Percentiles rank a stretch among this genome's conserved stretches.
These are phyloP conservation scores for Trichomonascaceae sp. DNA, from an alignment of 1,139 yeast species.

Conservation along the genomic window DNA sequence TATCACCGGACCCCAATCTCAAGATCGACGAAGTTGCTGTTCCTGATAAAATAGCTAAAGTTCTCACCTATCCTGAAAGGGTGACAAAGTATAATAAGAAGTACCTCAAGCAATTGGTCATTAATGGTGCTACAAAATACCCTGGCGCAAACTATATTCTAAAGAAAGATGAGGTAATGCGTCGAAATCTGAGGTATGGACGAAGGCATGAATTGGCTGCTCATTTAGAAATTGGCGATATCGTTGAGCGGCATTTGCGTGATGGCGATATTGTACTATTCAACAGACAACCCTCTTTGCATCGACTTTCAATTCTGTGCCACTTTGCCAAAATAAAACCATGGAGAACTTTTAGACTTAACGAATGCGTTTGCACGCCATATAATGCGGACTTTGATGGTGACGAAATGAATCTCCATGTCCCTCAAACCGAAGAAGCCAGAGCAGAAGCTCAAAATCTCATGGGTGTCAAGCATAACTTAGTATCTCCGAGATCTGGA, in stretches of 20 bases:
- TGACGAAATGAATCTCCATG: slow-evolving; percentile 98
- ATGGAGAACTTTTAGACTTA: slow-evolving; percentile 95
- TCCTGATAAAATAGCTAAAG: slow-evolving; percentile 94
- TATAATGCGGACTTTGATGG: slow-evolving; percentile 99
- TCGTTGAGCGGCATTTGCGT: slow-evolving; percentile 95
- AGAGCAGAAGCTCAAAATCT: slow-evolving; percentile 95
- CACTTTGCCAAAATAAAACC: slow-evolving; percentile 96
- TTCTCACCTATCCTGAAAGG: slow-evolving; percentile 90
- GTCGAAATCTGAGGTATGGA: slow-evolving; percentile 86
- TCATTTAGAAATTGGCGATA: slow-evolving; percentile 75
- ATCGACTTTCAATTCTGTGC: slow-evolving; percentile 85
- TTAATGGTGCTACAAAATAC: slow-evolving; percentile 81
- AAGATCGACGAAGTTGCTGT: slow-evolving; percentile 96
- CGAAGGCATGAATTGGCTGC: slow-evolving; percentile 74
- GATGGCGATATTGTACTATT: slow-evolving; percentile 95
- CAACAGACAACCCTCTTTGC: slow-evolving; percentile 97
- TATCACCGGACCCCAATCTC: slow-evolving; percentile 97
- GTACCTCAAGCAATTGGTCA: slow-evolving; percentile 64
- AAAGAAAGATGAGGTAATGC: slow-evolving; percentile 77
- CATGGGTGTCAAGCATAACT: slow-evolving; percentile 96
- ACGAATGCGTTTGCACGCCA: slow-evolving; percentile 99
- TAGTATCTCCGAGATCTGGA: slow-evolving; percentile 94
- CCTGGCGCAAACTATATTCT: slow-evolving; percentile 95
- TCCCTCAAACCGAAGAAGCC: slow-evolving; percentile 98
- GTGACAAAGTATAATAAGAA: slow-evolving; percentile 83